Evolutionary conservation across 306 rosid genomes (phyloP).

Genomic region (Ochetophila trinervis): DNA sequence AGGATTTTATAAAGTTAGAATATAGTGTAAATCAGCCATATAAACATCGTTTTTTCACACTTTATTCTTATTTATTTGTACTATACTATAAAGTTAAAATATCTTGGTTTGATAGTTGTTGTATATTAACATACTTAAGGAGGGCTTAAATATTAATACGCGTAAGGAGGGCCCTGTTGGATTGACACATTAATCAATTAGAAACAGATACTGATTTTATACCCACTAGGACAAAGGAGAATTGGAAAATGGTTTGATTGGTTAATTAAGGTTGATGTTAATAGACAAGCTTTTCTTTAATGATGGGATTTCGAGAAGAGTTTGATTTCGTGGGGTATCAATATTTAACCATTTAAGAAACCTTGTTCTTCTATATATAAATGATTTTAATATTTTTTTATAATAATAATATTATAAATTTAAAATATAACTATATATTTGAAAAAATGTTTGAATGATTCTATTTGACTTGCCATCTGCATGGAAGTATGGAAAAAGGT

Average conservation of each 20-base stretch:
- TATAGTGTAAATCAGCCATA: too few relatives aligned
- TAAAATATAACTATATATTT: background rate
- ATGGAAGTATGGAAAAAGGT: conserved; percentile 45
- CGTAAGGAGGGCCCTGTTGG: background rate
- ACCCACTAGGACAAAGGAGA: conserved; percentile 10
- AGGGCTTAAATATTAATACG: too few relatives aligned
- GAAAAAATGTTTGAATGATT: conserved; percentile 17
- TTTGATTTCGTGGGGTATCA: conserved; percentile 73
- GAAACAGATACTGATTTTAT: conserved; percentile 31
- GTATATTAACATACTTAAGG: too few relatives aligned
- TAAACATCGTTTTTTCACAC: too few relatives aligned
- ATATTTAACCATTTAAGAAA: conserved; percentile 74
- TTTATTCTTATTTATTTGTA: too few relatives aligned
- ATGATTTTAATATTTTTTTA: background rate
- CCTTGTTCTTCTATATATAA: background rate
- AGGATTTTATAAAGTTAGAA: too few relatives aligned
- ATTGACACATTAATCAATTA: conserved; percentile 36
- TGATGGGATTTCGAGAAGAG: conserved; percentile 28
- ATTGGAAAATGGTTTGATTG: conserved; percentile 26
- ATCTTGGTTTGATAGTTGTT: too few relatives aligned
- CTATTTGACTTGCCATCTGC: conserved; percentile 65
- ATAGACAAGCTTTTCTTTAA: conserved; percentile 32
- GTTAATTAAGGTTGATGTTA: conserved; percentile 37
- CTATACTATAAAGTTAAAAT: too few relatives aligned
- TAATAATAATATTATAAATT: conserved; percentile 10